Conservation (phyloP, 2,329 filamentous ascomycete species). For the Xylariaceae sp. region DNA sequence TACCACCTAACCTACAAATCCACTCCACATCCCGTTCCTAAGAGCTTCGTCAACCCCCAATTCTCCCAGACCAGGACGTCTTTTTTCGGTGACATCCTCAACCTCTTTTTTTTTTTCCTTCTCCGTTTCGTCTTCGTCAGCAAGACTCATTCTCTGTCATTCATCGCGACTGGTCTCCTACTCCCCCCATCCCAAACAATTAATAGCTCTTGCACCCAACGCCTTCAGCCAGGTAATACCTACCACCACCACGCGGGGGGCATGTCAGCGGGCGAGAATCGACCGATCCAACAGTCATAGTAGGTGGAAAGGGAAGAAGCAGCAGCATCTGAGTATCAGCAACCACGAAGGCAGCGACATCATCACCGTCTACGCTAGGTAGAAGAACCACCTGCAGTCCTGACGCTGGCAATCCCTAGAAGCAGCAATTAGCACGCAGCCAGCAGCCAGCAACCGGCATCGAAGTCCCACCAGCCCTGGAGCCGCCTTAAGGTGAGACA, state of each 20-base stretch:
- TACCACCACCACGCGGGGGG: conserved; percentile 17
- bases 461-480: not conserved
- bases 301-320: not conserved
- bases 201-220: conserved; percentile 8
- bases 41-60: conserved; percentile 18
- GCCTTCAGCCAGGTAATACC: conserved; percentile 6
- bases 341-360: not conserved
- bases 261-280: conserved; percentile 22
- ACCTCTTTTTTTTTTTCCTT: conserved; percentile 6
- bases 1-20: conserved; percentile 4
- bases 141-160: not conserved
- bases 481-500: conserved; percentile 28
- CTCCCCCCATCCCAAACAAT: conserved; percentile 1
- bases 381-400: not conserved
- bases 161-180: conserved; percentile 9
- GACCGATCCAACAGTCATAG: conserved; percentile 13
- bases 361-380: not conserved
- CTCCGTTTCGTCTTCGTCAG: not conserved
- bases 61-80: conserved; percentile 18
- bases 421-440: conserved; percentile 8
- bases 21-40: conserved; percentile 18
- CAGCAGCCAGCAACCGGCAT: not conserved
- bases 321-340: not conserved
- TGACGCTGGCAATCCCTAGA: not conserved
- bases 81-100: conserved; percentile 14